Evolutionary conservation across 73 alveolate species (phyloP), one percentile per base, ranked within the genome.

Genomic region (Breviolum minutum): DNA sequence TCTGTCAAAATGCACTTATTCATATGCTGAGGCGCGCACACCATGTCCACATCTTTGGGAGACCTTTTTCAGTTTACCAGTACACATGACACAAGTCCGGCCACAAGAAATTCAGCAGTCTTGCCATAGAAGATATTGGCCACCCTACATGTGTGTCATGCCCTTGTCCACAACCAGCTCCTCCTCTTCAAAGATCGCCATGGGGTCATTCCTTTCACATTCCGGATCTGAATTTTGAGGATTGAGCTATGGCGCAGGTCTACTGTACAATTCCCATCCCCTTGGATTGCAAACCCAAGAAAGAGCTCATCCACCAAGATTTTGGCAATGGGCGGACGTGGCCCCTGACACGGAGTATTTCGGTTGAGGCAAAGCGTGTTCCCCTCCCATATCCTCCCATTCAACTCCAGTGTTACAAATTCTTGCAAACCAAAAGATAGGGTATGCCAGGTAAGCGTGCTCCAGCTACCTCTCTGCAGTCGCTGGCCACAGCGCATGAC

Each of bases 291-390:
- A 63, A 62, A 66, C 96, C 96, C 96, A 22, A 89, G 96, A 29
- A 89, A 89, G 54, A 89, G 96, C 87, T 89, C 96, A 63, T 70
- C 84, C 32, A 89, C 71, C 74, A 89, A 29, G 63, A n/a, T n/a
- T 40, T 70, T 22, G 69, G 96, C 96, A 1, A 89, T 27, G 27
- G 83, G 87, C 61, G 96, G 96, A 5, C 96, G 96, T 11, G 60
- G 61, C 26, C 96, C 96, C 96, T 89, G 60, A 12, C 54, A 40
- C 54, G 54, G 54, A 3, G 54, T 2, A 3, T 40, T 40, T 0
- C 3, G 54, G 54, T 40, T 40, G 54, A 40, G 54, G 54, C 54
- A 40, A 40, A 40, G 54, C 0, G 54, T 40, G 0, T 40, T 40
- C 3, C 54, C n/a, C n/a, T n/a, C n/a, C n/a, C n/a, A n/a, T n/a